Base-by-base conservation (phyloP, 2,329 filamentous ascomycete genomes). In the Epichloe sp. region DNA sequence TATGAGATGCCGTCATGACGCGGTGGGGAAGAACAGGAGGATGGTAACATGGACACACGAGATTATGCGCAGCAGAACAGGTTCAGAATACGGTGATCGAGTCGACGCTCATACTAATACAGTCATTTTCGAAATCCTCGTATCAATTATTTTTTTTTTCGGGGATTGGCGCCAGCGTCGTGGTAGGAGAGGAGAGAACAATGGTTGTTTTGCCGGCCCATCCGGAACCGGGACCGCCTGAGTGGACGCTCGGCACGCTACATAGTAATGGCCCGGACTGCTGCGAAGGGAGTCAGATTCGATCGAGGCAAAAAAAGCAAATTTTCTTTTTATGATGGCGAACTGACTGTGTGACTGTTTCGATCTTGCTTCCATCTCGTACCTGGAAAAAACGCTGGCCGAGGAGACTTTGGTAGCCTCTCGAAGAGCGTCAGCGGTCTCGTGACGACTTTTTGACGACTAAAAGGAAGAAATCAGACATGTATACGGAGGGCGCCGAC, bases 201-300 rank as follows among this genome's bases (percentile, higher is more conserved):
- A 26, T 23, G 3, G 26, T 31, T 31, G 8, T 26, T 19, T 23
- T 52, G 26, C 36, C 44, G 10, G 38, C 50, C 44, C 44, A 52
- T 34, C 38, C 37, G 19, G 44, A 47, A 2, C 44, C 44, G 17
- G 44, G 45, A 8, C 50, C 45, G n/a, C 40, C 44, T 5, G 40
- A 43, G 2, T 17, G 44, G 34, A 52, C 21, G n/a, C 50, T 52
- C 34, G 50, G 50, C 37, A 46, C 45, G 31, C 50, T 48, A 6
- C 38, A 14, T 3, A 52, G 40, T 17, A 21, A 37, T 12, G 50
- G 50, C 11, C 44, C 44, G n/a, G 31, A 21, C 40, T 37, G 31
- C 40, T 14, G 17, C 14, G 3, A 46, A 37, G 44, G 31, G 10
- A 31, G 31, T 31, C 31, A 31, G 31, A 11, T 4, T 11, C 3